phyloP scores from a whole-genome alignment of 306 rosid species.

The cucumber (Cucumis sativus) region Cucumber_9930_V3 NC_026661.2:13399501-13400000 shows the following conservation, averaged over 20 bases:
- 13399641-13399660: not conserved
- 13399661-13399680: not conserved
- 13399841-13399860: conserved; percentile 21
- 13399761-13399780: not conserved
- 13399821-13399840: conserved; percentile 1
- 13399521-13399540: conserved; percentile 13
- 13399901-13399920: conserved; percentile 43
- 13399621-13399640: not conserved
- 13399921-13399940: conserved; percentile 53
- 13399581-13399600: conserved; percentile 10
- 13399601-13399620: not conserved
- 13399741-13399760: not conserved
- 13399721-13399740: not conserved
- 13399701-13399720: not conserved
- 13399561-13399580: not conserved
- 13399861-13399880: conserved; percentile 15
- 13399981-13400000: conserved; percentile 31
- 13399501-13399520: not conserved
- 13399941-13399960: conserved; percentile 49
- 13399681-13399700: not conserved
- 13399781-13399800: not conserved
- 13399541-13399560: conserved; percentile 6
- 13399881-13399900: conserved; percentile 16
- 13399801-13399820: not conserved
- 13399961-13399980: conserved; percentile 34